Conservation (phyloP, 2,329 filamentous ascomycete species). For the Pseudogymnoascus sp. region DNA sequence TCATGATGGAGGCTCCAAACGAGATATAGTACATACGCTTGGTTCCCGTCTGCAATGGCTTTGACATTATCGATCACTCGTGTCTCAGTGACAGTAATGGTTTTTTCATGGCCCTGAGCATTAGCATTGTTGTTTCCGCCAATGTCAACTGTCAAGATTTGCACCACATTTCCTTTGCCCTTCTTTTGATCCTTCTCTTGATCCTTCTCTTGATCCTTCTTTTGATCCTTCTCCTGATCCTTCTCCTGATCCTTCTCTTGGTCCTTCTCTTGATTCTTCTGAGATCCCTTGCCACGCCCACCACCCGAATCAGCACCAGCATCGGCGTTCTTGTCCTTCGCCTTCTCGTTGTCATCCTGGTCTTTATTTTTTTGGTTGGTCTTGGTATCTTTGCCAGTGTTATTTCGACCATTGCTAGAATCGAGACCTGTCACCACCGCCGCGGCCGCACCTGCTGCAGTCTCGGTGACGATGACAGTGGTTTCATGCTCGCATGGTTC, state of each 20-base stretch:
- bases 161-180: not conserved
- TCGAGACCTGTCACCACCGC: not conserved
- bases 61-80: not conserved
- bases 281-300: not conserved
- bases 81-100: not conserved
- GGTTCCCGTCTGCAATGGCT: not conserved
- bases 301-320: not conserved
- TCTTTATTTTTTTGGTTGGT: not conserved
- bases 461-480: not conserved
- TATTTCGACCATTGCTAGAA: not conserved
- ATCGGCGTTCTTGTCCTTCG: not conserved
- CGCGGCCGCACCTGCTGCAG: not conserved
- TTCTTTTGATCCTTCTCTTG: not conserved
- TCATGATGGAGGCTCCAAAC: too few relatives aligned
- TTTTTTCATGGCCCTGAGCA: not conserved
- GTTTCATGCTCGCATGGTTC: not conserved
- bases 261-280: not conserved
- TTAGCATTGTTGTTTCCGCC: not conserved
- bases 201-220: not conserved
- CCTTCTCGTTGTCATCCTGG: not conserved
- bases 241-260: not conserved
- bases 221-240: not conserved
- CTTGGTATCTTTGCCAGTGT: not conserved
- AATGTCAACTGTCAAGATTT: slow-evolving; percentile 1
- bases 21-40: not conserved